A percentile compares a stretch with the other conserved stretches of the same genome.
These are phyloP conservation scores for Gliomastix tumulicola DNA, from an alignment of 2,329 filamentous ascomycete species.

Conservation along the genomic window DNA sequence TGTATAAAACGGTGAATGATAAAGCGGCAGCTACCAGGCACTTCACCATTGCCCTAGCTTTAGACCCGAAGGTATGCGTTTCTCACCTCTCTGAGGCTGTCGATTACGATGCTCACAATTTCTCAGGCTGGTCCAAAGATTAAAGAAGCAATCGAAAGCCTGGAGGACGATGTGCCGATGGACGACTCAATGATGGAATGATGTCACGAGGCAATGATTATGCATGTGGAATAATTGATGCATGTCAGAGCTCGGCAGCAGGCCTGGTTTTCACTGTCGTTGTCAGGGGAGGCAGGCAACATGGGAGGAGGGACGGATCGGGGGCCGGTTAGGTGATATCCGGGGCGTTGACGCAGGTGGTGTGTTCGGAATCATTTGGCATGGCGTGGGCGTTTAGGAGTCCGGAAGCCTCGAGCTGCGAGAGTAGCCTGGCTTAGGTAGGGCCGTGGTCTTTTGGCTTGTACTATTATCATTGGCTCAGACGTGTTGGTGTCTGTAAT, in stretches of 20 bases:
- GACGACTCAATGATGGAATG: conserved; percentile 58
- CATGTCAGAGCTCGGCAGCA: no score
- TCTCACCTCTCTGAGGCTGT: no score
- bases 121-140: conserved; percentile 90
- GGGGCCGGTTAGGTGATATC: conserved; percentile 8
- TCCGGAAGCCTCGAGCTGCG: no score
- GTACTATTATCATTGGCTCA: no score
- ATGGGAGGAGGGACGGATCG: neutral
- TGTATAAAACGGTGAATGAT: conserved; percentile 67
- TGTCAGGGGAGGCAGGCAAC: neutral
- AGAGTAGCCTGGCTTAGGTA: no score
- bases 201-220: conserved; percentile 17
- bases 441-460: no score
- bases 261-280: no score
- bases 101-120: no score
- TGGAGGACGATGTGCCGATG: conserved; percentile 73
- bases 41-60: conserved; percentile 88
- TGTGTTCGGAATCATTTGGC: conserved; percentile 18
- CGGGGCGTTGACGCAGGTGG: conserved; percentile 8
- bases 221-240: no score
- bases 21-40: conserved; percentile 80
- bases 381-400: conserved; percentile 20
- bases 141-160: conserved; percentile 91
- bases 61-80: conserved; percentile 82
- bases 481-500: no score